Evolutionary conservation across 768 basidiomycete genomes (phyloP), one percentile per base, ranked within the genome.

Genomic region (Mycena polygramma): DNA sequence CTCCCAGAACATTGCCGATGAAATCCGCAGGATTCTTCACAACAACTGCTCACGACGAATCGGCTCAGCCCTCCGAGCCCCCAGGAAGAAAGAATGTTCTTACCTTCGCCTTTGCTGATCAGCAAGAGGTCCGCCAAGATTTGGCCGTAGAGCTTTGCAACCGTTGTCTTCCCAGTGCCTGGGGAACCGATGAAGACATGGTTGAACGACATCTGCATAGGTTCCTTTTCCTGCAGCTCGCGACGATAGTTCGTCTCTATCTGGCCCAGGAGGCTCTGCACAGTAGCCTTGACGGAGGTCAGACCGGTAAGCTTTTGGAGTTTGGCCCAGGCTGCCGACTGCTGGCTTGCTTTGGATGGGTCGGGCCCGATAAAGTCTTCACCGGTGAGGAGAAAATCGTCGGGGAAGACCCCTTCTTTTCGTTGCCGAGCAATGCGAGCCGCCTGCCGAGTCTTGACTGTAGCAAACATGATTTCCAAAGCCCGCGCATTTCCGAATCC

Each of bases 41-140:
- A 0, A 92, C 80, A 51, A 93, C 91, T 92, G 24, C 8, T 11
- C 9, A 43, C 3, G 20, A 20, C 2, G 11, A 24, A 49, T 22
- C 22, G 22, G 48, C 1, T 49, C 22, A 22, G 48, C 48, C 46
- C 8, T 8, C 7, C 2, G 9, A 49, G 8, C 9, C n/a, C 8
- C 13, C 39, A 11, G 20, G 36, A 7, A 62, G 30, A 22, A n/a
- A 52, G 49, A 5, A 3, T 22, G 52, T 26, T 26, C 80, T 72
- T 66, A 90, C 91, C 91, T 87, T 93, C 92, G 11, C 90, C 90
- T 49, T 90, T 91, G 75, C 89, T 91, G n/a, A 93, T 75, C n/a
- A 93, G 75, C 6, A 87, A 85, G 1, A 93, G 75, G 57, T 91
- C 90, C 0, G 82, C 86, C 15, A 93, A 77, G 54, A 92, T 88